These are phyloP conservation scores for Striga asiatica DNA, from an alignment of 257 asterid species.

Conservation along the genomic window DNA sequence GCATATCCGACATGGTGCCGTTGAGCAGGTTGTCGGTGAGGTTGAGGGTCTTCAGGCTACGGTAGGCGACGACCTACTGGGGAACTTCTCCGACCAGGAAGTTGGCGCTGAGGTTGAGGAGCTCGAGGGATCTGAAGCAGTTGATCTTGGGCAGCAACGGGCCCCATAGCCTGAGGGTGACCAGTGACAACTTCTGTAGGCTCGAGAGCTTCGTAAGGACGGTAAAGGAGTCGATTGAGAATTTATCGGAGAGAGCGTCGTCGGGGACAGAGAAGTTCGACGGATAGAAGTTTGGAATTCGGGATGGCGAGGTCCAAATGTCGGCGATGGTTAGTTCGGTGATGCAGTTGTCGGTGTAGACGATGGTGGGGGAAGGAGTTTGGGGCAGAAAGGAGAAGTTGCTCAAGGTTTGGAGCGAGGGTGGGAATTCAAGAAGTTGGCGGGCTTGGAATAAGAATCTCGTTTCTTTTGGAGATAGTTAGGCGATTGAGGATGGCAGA, in stretches of 20 bases:
- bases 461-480: constrained; percentile 42
- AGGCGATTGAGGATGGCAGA: constrained; percentile 32
- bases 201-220: constrained; percentile 62
- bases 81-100: constrained; percentile 60
- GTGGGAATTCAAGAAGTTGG: constrained; percentile 67
- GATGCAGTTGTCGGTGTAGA: constrained; percentile 59
- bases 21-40: constrained; percentile 57
- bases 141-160: constrained; percentile 55
- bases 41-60: constrained; percentile 41
- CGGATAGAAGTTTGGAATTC: constrained; percentile 23
- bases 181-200: constrained; percentile 52
- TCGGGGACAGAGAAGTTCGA: constrained; percentile 23
- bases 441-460: constrained; percentile 59
- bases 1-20: constrained; percentile 66
- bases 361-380: constrained; percentile 38
- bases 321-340: constrained; percentile 72
- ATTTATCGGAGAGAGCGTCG: constrained; percentile 41
- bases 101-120: constrained; percentile 59
- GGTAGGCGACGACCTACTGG: constrained; percentile 37
- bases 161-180: constrained; percentile 80
- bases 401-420: constrained; percentile 63
- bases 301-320: constrained; percentile 43
- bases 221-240: constrained; percentile 77
- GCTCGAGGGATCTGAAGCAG: constrained; percentile 57
- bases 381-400: constrained; percentile 57